Evolutionary conservation across 306 rosid species (phyloP), one percentile per base, ranked within the genome.

Genomic region (Rosa persica): DNA sequence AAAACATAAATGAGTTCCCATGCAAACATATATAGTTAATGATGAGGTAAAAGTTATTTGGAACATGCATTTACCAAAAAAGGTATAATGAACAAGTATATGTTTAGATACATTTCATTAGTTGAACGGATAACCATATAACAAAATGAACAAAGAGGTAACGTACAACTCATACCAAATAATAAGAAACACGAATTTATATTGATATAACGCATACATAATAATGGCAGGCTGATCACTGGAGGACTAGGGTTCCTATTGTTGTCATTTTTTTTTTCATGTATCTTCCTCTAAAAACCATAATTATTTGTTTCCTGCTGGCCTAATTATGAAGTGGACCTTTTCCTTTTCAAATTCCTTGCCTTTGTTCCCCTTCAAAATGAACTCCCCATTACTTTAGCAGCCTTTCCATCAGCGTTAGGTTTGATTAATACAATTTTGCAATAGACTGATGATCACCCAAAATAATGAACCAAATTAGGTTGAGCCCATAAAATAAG

Each of bases 401-500:
- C 87, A 80, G 84, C 84, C 81, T 76, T 80, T 76, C 71, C 67
- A 57, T 77, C 52, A 72, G 69, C 79, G 77, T 81, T 77, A 52
- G 30, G 72, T 55, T 51, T 62, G 0, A 6, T 19, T 52, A 44
- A 64, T 65, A 44, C 55, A 77, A 77, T 72, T 80, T 46, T 46
- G 51, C 54, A 55, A 54, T 25, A 17, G 19, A 20, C 52, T 55
- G 27, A 12, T 22, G 12, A 22, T n/a, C 12, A 7, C 23, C 67
- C 48, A 16, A 36, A 55, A 22, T 55, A 55, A 22, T 22, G 16
- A 40, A 55, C 54, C 68, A 74, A 25, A 23, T 73, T 51, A 36
- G 48, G 34, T 16, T 39, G 8, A 20, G 12, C 8, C 22, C 20
- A 4, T 42, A 58, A 17, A 38, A 8, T 22, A 23, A 11, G 39